These are phyloP conservation scores for Dunaliella primolecta DNA, from an alignment of 139 green algal species.

Conservation along the genomic window DNA sequence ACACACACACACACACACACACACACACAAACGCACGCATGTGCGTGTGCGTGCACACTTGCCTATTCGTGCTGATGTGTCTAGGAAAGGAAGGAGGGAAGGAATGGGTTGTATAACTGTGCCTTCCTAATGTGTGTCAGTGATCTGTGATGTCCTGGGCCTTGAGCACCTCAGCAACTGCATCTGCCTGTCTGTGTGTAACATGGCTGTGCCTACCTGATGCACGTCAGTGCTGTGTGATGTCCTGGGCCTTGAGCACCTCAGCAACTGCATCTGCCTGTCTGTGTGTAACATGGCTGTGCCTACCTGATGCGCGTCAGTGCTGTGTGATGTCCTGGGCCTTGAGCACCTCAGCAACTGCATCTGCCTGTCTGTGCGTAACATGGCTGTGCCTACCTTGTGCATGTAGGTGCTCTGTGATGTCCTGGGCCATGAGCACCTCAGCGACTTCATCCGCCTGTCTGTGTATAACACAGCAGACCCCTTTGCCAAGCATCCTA, in stretches of 20 bases:
- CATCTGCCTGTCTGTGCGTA: slow-evolving; percentile 15
- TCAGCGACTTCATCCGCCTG: slow-evolving; percentile 29
- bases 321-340: slow-evolving; percentile 23
- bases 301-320: slow-evolving; percentile 3
- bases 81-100: too few species aligned
- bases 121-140: too few species aligned
- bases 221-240: slow-evolving; percentile 32
- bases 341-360: slow-evolving; percentile 28
- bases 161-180: slow-evolving; percentile 27
- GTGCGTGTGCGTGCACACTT: not conserved
- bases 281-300: too few species aligned
- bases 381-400: too few species aligned
- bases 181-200: slow-evolving; percentile 14
- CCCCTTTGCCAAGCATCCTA: slow-evolving; percentile 19
- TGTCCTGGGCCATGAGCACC: slow-evolving; percentile 17
- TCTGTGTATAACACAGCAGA: slow-evolving; percentile 27
- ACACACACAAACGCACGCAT: not conserved
- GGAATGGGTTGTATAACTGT: too few species aligned
- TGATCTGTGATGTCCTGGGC: slow-evolving; percentile 25
- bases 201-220: too few species aligned
- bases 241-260: slow-evolving; percentile 19
- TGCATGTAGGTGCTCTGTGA: slow-evolving; percentile 24
- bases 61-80: not conserved
- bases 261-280: slow-evolving; percentile 25
- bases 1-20: not conserved